Conservation (phyloP, 192 early-diverging fungal species). For the Rhizophagus sp. region DNA sequence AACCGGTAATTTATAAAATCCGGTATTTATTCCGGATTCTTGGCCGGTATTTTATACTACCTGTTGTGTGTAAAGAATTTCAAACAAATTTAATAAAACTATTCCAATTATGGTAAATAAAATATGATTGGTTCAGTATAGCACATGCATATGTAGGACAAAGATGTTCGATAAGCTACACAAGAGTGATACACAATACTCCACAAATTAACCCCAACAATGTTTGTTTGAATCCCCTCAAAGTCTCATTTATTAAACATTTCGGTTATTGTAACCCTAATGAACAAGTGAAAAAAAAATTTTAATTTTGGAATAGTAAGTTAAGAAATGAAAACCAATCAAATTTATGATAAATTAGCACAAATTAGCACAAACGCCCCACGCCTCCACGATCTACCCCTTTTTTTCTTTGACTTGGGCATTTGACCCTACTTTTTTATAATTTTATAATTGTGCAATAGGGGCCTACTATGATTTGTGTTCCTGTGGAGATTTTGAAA, state of each 20-base stretch:
- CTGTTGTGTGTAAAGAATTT: too few species aligned
- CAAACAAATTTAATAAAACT: neutral
- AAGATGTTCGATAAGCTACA: neutral
- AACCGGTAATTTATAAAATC: too few species aligned
- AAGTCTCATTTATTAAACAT: too few species aligned
- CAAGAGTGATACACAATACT: neutral
- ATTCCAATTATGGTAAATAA: neutral
- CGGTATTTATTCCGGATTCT: too few species aligned
- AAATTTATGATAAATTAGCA: neutral
- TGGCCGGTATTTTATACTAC: too few species aligned
- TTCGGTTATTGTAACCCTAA: too few species aligned
- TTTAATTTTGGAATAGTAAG: neutral
- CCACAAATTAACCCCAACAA: neutral
- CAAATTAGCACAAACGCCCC: too few species aligned
- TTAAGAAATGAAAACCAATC: neutral
- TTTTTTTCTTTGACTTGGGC: neutral
- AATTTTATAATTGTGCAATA: neutral
- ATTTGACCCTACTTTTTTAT: neutral
- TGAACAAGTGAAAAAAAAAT: neutral
- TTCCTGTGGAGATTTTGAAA: neutral
- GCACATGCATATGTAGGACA: neutral
- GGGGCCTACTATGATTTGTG: too few species aligned
- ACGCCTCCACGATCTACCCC: too few species aligned
- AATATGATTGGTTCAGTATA: neutral
- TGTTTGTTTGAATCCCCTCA: neutral